Percentiles rank a stretch among this genome's conserved stretches.
Evolutionary conservation across 2,329 filamentous ascomycete genomes (phyloP).

Genomic region (Clarireedia homoeocarpa): DNA sequence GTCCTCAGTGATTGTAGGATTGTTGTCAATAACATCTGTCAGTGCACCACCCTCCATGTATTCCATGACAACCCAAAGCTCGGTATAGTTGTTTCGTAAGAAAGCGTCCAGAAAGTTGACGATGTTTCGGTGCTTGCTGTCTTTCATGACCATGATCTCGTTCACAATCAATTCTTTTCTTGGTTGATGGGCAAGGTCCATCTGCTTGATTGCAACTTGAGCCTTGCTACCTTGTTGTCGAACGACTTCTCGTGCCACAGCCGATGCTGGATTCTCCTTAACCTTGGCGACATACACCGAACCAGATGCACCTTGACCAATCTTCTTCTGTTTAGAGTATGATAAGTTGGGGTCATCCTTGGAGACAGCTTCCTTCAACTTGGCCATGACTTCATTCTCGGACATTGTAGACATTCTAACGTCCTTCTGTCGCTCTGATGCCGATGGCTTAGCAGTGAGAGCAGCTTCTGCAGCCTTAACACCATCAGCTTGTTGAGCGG

Average conservation of each 20-base stretch:
- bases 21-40: slow-evolving; percentile 98
- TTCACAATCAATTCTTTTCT: slow-evolving; percentile 98
- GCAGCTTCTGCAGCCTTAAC: slow-evolving; percentile 87
- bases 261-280: slow-evolving; percentile 78
- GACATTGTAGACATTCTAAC: slow-evolving; percentile 98
- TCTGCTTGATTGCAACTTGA: slow-evolving; percentile 98
- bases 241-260: slow-evolving; percentile 68
- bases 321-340: slow-evolving; percentile 99
- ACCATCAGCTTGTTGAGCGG: slow-evolving; percentile 47
- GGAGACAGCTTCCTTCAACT: slow-evolving; percentile 87
- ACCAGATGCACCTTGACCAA: slow-evolving; percentile 94
- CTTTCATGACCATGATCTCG: slow-evolving; percentile 99
- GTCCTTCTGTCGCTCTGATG: slow-evolving; percentile 74
- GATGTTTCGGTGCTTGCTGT: slow-evolving; percentile 96
- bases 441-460: slow-evolving; percentile 70
- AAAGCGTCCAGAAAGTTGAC: slow-evolving; percentile 98
- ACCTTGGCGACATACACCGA: slow-evolving; percentile 97
- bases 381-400: slow-evolving; percentile 94
- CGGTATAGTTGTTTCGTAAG: slow-evolving; percentile 84
- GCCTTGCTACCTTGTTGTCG: slow-evolving; percentile 72
- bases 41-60: slow-evolving; percentile 98
- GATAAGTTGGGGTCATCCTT: slow-evolving; percentile 91
- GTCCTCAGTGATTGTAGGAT: slow-evolving; percentile 85
- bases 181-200: slow-evolving; percentile 96
- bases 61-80: slow-evolving; percentile 99